Base-by-base conservation (phyloP, 2,329 filamentous ascomycete species). In the Dactylonectria macrodidyma region DNA sequence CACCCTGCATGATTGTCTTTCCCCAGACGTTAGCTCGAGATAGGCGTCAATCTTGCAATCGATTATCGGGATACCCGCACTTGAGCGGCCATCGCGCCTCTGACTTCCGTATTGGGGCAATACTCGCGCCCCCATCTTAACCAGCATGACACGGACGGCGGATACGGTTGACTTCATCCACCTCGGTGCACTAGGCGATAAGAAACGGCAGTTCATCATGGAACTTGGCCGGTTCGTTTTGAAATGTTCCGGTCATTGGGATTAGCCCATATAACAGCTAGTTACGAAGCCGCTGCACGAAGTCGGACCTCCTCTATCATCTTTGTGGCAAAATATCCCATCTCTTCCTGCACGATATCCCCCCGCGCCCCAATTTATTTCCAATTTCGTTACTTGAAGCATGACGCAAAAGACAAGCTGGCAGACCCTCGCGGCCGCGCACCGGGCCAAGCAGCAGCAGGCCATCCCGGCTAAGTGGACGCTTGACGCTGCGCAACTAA, bases 351-450 rank as follows among this genome's bases (percentile, higher is more conserved):
- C 34, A 19, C 14, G 38, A 24, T 19, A 46, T 38, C 44, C 26
- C 26, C 14, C 14, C 11, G n/a, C 22, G 19, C 8, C 34, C 19
- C 24, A 46, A 5, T 33, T 48, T 12, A n/a, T 33, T 38, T 11
- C 24, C 16, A 24, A 34, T 14, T 34, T 14, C 6, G n/a, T n/a
- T 19, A 26, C 22, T n/a, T n/a, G 10, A 41, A 68, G 22, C n/a
- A 75, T 75, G 73, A 60, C 72, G 46, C 64, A 63, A 19, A 58
- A 62, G 8, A 62, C 65, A 4, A 66, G 59, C 30, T 75, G 73
- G 73, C 52, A 75, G 41, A 52, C 48, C 8, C 44, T 75, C 10
- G 71, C 71, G 33, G 73, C 73, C 16, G 59, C 68, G 9, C 73
- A 75, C 22, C 55, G 67, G 0, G 59, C 70, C 16, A 72, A 66